Conservation (phyloP, 2,329 filamentous ascomycete genomes). For the Onygenales sp. region DNA sequence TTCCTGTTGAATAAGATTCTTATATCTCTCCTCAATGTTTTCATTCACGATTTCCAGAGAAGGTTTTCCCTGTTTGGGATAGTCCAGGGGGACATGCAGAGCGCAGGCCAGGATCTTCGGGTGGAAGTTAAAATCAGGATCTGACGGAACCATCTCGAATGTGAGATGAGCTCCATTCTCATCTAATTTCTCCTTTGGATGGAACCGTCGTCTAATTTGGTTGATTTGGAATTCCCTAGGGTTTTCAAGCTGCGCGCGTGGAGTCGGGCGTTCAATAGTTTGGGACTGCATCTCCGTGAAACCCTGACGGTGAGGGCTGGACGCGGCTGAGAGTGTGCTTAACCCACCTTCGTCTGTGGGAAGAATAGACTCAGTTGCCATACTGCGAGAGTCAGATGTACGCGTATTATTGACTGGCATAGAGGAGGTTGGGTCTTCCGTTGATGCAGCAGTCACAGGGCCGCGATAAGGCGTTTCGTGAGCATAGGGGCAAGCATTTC, state of each 20-base stretch:
- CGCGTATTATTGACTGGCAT: conserved; percentile 8
- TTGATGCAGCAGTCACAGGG: conserved; percentile 7
- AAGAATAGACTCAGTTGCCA: conserved; percentile 12
- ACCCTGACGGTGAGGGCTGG: conserved; percentile 35
- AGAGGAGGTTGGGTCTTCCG: conserved; percentile 9
- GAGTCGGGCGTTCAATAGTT: conserved; percentile 53
- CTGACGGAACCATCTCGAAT: conserved; percentile 62
- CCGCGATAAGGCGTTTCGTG: conserved; percentile 30
- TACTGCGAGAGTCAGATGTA: not conserved
- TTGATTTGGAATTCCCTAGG: conserved; percentile 65
- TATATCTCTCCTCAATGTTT: conserved; percentile 62
- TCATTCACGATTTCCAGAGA: conserved; percentile 56
- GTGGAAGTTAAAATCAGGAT: conserved; percentile 77
- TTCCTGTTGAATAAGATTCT: conserved; percentile 66
- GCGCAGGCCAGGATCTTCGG: conserved; percentile 59
- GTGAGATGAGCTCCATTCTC: conserved; percentile 47
- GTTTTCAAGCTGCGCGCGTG: conserved; percentile 54
- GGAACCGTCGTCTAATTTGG: conserved; percentile 61
- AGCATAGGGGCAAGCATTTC: conserved; percentile 41
- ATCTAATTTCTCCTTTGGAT: conserved; percentile 37
- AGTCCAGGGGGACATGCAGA: conserved; percentile 54
- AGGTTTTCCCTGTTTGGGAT: conserved; percentile 48
- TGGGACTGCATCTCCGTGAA: not conserved
- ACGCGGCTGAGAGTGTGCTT: conserved; percentile 5
- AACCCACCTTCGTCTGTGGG: not conserved